phyloP scores from a whole-genome alignment of 192 early-diverging fungal species.

The Backusella mclennaniae region DNA sequence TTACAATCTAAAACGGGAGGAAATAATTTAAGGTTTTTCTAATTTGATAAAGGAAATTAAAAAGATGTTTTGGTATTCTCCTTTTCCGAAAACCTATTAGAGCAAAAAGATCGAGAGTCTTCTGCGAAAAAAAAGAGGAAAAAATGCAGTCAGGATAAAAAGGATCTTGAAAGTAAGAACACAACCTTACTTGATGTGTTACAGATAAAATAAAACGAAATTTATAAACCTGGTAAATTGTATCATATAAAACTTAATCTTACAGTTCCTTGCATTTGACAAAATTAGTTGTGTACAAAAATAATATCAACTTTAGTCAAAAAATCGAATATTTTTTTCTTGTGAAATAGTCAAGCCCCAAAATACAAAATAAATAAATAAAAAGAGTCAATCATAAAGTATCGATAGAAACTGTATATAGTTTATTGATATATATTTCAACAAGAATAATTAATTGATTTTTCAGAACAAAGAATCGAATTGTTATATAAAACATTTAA shows the following conservation, averaged over 20 bases:
- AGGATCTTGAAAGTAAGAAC: not conserved
- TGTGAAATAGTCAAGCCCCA: not conserved
- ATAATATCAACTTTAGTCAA: too few relatives aligned
- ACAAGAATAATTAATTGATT: too few relatives aligned
- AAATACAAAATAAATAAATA: not conserved
- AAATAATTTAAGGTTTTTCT: not conserved
- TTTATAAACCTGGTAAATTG: not conserved
- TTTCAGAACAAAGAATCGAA: too few relatives aligned
- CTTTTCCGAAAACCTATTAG: not conserved
- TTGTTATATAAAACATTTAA: too few relatives aligned
- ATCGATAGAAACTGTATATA: too few relatives aligned
- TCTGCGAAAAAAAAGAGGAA: not conserved
- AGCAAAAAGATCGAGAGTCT: not conserved
- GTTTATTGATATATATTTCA: too few relatives aligned
- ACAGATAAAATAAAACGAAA: not conserved
- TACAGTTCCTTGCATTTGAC: too few relatives aligned
- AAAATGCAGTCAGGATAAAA: not conserved
- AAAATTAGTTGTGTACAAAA: too few relatives aligned
- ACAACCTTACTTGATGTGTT: not conserved
- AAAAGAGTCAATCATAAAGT: too few relatives aligned
- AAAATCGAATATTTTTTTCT: not conserved
- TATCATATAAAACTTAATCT: not conserved
- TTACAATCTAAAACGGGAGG: not conserved
- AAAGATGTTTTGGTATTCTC: not conserved
- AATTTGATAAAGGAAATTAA: not conserved